These are phyloP conservation scores for Rosa lucieae DNA, from an alignment of 306 rosid species.

Conservation along the genomic window DNA sequence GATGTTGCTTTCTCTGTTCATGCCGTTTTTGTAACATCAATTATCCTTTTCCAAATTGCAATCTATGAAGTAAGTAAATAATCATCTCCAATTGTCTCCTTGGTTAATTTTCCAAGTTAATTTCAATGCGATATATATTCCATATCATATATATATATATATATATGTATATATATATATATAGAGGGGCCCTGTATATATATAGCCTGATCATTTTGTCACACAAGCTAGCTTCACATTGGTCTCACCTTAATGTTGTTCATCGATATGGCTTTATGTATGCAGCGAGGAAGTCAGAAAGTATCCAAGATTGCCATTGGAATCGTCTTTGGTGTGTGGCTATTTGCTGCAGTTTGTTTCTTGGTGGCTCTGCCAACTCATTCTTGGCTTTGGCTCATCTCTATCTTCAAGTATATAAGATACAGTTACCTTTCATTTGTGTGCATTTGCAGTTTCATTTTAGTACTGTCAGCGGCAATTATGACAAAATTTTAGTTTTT, in stretches of 20 bases:
- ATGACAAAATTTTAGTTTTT: background rate
- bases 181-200: no score
- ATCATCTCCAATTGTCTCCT: background rate
- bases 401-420: slow-evolving; percentile 53
- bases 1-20: slow-evolving; percentile 89
- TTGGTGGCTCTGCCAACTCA: slow-evolving; percentile 61
- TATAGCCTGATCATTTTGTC: background rate
- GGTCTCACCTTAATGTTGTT: background rate
- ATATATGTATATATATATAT: no score
- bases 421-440: slow-evolving; percentile 13
- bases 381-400: slow-evolving; percentile 88
- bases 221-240: background rate
- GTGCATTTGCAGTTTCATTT: background rate
- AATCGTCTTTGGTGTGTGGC: slow-evolving; percentile 60
- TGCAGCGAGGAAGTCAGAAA: slow-evolving; percentile 75
- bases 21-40: slow-evolving; percentile 73
- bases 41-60: slow-evolving; percentile 67
- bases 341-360: slow-evolving; percentile 60
- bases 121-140: no score
- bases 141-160: no score
- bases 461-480: background rate
- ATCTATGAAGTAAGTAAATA: slow-evolving; percentile 60
- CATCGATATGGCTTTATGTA: background rate
- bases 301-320: slow-evolving; percentile 55
- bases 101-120: background rate